Conservation (phyloP, 1,139 yeast species). For the Sporopachydermia cereana region DNA sequence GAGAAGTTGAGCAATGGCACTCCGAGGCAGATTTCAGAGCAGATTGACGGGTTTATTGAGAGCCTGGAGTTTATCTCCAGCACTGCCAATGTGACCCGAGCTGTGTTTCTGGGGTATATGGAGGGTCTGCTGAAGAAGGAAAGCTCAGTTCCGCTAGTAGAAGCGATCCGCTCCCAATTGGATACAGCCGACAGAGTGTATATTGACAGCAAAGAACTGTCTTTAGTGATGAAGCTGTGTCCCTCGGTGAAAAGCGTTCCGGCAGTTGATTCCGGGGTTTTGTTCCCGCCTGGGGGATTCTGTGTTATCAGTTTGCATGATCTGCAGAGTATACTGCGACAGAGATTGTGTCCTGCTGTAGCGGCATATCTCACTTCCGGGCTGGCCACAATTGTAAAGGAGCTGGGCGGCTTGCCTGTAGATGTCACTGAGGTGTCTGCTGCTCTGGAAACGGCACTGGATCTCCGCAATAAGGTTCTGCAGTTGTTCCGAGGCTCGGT, state of each 20-base stretch:
- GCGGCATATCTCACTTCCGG: not conserved
- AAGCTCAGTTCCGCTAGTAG: not conserved
- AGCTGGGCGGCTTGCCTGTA: not conserved
- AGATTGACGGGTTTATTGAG: constrained; percentile 1
- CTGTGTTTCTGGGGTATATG: not conserved
- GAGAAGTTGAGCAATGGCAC: not conserved
- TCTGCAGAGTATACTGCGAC: not conserved
- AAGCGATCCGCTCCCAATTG: not conserved
- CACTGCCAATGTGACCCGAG: not conserved
- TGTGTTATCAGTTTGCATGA: not conserved
- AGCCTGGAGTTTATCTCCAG: not conserved
- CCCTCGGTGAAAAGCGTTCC: not conserved
- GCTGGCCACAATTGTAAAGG: not conserved
- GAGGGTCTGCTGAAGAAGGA: not conserved
- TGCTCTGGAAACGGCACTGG: not conserved
- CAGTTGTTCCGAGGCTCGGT: not conserved
- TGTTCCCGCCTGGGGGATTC: no score
- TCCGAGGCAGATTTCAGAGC: not conserved
- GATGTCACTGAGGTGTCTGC: not conserved
- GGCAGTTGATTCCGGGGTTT: no score
- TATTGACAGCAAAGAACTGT: not conserved
- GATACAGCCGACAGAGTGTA: not conserved
- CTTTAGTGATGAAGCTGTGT: not conserved
- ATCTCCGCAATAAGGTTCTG: not conserved
- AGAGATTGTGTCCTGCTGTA: not conserved